Conservation (phyloP, 768 basidiomycete genomes). For the Macrolepiota dolichaula region DNA sequence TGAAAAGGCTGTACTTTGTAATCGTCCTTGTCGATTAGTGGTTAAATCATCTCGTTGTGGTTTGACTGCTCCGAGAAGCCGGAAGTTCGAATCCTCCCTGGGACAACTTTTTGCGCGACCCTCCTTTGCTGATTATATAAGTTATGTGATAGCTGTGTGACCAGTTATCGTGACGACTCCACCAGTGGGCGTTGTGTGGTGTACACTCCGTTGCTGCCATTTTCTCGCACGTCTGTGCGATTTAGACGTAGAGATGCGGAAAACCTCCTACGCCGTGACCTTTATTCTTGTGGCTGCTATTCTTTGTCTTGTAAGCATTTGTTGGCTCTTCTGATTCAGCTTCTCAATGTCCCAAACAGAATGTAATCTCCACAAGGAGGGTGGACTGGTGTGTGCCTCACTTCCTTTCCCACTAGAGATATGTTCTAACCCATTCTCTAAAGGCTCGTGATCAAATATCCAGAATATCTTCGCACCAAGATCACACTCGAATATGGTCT, state of each 20-base stretch:
- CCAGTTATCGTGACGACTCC: not conserved
- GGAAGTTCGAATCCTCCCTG: conserved; percentile 21
- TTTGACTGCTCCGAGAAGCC: conserved; percentile 16
- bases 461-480: conserved; percentile 44
- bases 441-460: conserved; percentile 42
- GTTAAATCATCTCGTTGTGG: conserved; percentile 22
- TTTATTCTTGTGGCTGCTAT: conserved; percentile 52
- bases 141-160: not conserved
- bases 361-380: conserved; percentile 50
- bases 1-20: not conserved
- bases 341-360: conserved; percentile 32
- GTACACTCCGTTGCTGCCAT: not conserved
- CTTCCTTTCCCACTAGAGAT: not conserved
- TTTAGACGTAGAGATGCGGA: conserved; percentile 40
- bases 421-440: not conserved
- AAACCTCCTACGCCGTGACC: conserved; percentile 64
- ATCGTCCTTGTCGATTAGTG: conserved; percentile 21
- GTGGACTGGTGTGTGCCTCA: conserved; percentile 56
- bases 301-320: conserved; percentile 46
- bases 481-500: conserved; percentile 60
- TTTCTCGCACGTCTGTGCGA: not conserved
- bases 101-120: conserved; percentile 13
- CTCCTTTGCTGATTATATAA: not conserved
- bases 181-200: not conserved
- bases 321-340: not conserved